Conservation (phyloP, 495 filamentous ascomycete species). For the Glarea lozoyensis region DNA sequence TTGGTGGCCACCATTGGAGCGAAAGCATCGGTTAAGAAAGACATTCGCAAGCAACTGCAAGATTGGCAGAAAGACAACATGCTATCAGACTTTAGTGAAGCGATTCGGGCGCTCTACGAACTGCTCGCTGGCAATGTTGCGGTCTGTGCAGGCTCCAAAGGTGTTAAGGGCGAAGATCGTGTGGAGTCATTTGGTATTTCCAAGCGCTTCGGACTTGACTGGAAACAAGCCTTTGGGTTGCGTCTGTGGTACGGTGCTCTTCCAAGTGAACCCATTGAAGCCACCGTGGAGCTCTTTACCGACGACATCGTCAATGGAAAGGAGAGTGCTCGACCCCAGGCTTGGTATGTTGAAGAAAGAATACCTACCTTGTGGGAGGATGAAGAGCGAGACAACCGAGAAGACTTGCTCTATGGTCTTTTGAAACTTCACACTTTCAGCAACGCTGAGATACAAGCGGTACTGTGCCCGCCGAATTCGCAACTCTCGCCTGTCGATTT, state of each 20-base stretch:
- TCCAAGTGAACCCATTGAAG: constrained; percentile 55
- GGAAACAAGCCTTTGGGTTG: constrained; percentile 87
- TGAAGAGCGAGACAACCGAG: constrained; percentile 40
- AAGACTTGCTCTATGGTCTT: constrained; percentile 80
- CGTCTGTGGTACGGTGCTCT: constrained; percentile 76
- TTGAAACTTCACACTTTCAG: constrained; percentile 64
- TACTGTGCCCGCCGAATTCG: constrained; percentile 46
- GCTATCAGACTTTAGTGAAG: constrained; percentile 77
- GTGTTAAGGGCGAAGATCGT: constrained; percentile 63
- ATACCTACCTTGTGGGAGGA: constrained; percentile 38
- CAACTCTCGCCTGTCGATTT: constrained; percentile 60
- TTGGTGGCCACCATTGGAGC: constrained; percentile 72
- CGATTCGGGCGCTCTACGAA: constrained; percentile 81
- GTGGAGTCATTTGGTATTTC: constrained; percentile 68
- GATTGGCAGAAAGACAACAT: constrained; percentile 75
- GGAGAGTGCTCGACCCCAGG: constrained; percentile 49
- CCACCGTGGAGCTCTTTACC: constrained; percentile 59
- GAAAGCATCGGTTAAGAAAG: constrained; percentile 50
- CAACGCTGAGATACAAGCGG: constrained; percentile 39
- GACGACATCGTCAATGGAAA: constrained; percentile 55
- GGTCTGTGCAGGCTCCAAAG: constrained; percentile 65
- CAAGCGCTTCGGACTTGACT: constrained; percentile 74
- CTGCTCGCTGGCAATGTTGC: constrained; percentile 79
- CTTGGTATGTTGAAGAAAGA: constrained; percentile 48
- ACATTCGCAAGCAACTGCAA: constrained; percentile 68